Evolutionary conservation across 225 moss, liverwort and hornwort genomes (phyloP), one percentile per base, ranked within the genome.

Genomic region (Bryoerythrophyllum caledonicum): DNA sequence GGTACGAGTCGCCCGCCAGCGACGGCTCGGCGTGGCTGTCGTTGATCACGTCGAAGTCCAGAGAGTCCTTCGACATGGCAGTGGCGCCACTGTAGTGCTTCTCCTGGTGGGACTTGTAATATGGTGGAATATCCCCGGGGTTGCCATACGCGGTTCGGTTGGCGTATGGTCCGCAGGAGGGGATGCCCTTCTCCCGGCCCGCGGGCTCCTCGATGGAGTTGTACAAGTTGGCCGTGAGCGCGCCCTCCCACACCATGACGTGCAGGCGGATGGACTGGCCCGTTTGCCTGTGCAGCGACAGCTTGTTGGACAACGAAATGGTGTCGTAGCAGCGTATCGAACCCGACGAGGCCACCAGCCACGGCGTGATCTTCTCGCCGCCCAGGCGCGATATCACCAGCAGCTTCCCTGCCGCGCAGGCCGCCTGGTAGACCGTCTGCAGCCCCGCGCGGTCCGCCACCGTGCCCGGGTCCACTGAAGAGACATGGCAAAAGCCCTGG

Each of bases 401-500:
- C 74, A 83, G 70, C 71, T 87, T 87, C 63, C 81, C 78, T 54
- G 86, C 86, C 64, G 78, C 76, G 35, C 81, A 81, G 25, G 86
- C 83, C 63, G 83, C 83, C 79, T 81, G 86, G 57, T 78, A 87
- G 51, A 87, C 81, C 12, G 83, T 72, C 63, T 77, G 74, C 8
- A 87, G 78, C 46, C 86, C 86, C 38, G 86, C 86, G 68, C 86
- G 78, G 61, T 83, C 86, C 55, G 86, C 86, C 30, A 83, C 83
- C 17, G 86, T 87, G 48, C 81, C 82, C 64, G 81, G 78, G 30
- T 83, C 86, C 56, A 87, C 83, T 5, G 86, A 83, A 19, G 86
- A 83, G 55, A 87, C 83, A 78, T 87, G 76, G 64, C 86, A 87
- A 73, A 87, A 87, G 23, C 86, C 86, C 86, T 87, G 78, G 28